Evolutionary conservation across 2,329 filamentous ascomycete genomes (phyloP).

Genomic region (Drechslerella dactyloides): DNA sequence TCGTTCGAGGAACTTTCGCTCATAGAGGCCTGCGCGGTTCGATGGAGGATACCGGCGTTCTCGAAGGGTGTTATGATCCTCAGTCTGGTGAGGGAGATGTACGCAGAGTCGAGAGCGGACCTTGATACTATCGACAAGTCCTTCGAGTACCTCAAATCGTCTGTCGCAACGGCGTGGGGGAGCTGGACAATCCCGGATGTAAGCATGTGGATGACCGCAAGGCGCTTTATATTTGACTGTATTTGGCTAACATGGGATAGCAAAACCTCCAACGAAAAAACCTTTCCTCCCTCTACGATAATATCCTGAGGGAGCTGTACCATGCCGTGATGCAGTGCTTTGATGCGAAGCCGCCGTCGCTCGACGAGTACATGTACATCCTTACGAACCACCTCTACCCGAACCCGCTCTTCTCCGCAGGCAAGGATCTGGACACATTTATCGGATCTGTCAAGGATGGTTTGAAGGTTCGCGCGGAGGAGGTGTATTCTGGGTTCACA

Average conservation of each 20-base stretch:
- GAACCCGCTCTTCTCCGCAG: conserved; percentile 74
- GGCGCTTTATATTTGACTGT: not conserved
- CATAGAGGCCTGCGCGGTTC: conserved; percentile 79
- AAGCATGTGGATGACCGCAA: not conserved
- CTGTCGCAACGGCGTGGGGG: conserved; percentile 58
- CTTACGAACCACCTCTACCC: conserved; percentile 80
- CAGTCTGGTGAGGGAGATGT: conserved; percentile 84
- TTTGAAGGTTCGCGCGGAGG: conserved; percentile 74
- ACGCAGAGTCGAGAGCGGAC: conserved; percentile 78
- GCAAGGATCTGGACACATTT: conserved; percentile 74
- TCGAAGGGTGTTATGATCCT: conserved; percentile 80
- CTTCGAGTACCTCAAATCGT: conserved; percentile 79
- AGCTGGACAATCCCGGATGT: conserved; percentile 62
- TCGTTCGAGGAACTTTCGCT: conserved; percentile 82
- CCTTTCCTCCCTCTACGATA: conserved; percentile 77
- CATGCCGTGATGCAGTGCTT: conserved; percentile 87
- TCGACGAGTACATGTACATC: conserved; percentile 79
- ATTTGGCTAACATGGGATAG: conserved; percentile 52
- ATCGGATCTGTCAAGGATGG: conserved; percentile 73
- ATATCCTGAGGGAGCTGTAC: conserved; percentile 83
- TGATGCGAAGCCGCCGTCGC: conserved; percentile 81
- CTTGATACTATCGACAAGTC: conserved; percentile 82
- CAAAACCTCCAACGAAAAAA: conserved; percentile 71
- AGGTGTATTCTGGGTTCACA: conserved; percentile 80
- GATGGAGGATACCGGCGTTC: conserved; percentile 87